These are phyloP conservation scores for Salix viminalis DNA, from an alignment of 345 rosid species.

Conservation along the genomic window DNA sequence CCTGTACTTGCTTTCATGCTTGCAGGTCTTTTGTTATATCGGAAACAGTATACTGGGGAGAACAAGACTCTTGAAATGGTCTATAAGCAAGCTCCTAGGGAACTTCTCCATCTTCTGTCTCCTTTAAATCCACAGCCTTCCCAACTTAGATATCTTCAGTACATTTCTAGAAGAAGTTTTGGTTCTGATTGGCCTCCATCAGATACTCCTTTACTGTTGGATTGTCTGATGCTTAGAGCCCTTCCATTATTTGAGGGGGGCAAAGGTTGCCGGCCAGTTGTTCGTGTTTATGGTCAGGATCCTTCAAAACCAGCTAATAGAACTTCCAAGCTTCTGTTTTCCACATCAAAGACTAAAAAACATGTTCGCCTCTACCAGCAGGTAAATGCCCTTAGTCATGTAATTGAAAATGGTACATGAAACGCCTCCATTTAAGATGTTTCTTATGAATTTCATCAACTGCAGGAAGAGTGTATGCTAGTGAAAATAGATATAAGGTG, in stretches of 20 bases:
- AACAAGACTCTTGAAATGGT: slow-evolving; percentile 98
- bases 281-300: slow-evolving; percentile 88
- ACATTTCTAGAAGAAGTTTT: slow-evolving; percentile 84
- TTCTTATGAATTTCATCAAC: slow-evolving; percentile 28
- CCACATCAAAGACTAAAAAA: slow-evolving; percentile 61
- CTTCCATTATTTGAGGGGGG: slow-evolving; percentile 73
- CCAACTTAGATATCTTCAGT: slow-evolving; percentile 93
- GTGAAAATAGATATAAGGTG: slow-evolving; percentile 79
- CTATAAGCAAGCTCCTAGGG: slow-evolving; percentile 95
- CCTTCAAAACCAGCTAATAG: slow-evolving; percentile 63
- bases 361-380: slow-evolving; percentile 55
- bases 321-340: slow-evolving; percentile 80
- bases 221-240: slow-evolving; percentile 76
- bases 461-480: slow-evolving; percentile 78
- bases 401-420: slow-evolving; percentile 17
- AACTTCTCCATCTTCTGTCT: slow-evolving; percentile 75
- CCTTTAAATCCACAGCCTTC: slow-evolving; percentile 91
- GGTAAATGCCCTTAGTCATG: slow-evolving; percentile 40
- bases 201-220: slow-evolving; percentile 78
- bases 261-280: slow-evolving; percentile 78
- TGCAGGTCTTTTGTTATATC: slow-evolving; percentile 79
- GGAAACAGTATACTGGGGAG: slow-evolving; percentile 86
- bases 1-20: slow-evolving; percentile 97
- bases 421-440: slow-evolving; percentile 6
- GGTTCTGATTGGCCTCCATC: slow-evolving; percentile 96